Percentiles rank a stretch among this genome's conserved stretches.
Evolutionary conservation across 139 green algal genomes (phyloP).

Genomic region (Haematococcus lacustris): DNA sequence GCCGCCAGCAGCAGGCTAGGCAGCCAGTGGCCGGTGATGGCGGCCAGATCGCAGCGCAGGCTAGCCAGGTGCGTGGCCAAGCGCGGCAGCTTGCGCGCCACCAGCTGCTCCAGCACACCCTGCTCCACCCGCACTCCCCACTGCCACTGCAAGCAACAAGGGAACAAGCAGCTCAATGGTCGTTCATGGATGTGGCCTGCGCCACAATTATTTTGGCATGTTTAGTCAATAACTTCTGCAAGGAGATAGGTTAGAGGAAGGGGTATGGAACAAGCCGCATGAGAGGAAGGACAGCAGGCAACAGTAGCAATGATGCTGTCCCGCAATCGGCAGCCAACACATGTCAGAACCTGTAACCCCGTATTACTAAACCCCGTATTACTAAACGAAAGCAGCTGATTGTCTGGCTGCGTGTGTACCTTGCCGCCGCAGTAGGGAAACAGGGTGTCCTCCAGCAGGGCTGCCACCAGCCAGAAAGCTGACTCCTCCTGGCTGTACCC

Average conservation of each 20-base stretch:
- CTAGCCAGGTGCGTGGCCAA: constrained; percentile 10
- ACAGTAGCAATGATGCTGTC: background rate
- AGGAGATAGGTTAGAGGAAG: background rate
- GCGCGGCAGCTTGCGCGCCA: constrained; percentile 18
- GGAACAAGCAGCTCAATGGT: background rate
- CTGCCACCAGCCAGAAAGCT: constrained; percentile 36
- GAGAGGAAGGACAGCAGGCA: background rate
- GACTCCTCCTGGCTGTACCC: constrained; percentile 10
- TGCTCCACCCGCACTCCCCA: constrained; percentile 21
- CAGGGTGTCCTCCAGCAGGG: constrained; percentile 16
- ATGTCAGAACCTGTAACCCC: too few species aligned
- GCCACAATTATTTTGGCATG: background rate
- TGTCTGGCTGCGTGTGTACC: too few species aligned
- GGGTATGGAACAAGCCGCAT: too few species aligned
- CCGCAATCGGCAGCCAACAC: too few species aligned
- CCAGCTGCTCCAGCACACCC: constrained; percentile 22
- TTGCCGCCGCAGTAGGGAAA: constrained; percentile 11
- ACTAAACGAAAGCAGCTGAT: too few species aligned
- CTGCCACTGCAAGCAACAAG: constrained; percentile 1
- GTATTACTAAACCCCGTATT: too few species aligned
- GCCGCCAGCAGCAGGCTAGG: constrained; percentile 2
- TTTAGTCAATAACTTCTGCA: background rate
- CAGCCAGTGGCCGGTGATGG: constrained; percentile 11
- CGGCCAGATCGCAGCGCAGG: background rate
- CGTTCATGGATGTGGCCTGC: background rate